Conservation (phyloP, 768 basidiomycete species). For the Leccinum subtestaceum region DNA sequence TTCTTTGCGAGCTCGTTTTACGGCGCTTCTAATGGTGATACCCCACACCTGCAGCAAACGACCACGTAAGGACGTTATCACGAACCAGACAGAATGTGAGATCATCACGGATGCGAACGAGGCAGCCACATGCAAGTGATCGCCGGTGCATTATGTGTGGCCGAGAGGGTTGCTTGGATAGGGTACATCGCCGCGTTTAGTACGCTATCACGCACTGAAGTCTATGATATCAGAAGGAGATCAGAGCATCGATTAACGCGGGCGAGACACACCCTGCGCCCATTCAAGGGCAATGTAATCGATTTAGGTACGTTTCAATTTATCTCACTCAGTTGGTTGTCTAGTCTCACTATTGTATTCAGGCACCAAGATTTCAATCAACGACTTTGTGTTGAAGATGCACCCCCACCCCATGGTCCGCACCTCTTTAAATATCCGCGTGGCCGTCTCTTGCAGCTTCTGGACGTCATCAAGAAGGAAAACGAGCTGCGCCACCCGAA, state of each 20-base stretch:
- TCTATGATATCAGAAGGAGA: background rate
- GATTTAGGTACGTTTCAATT: background rate
- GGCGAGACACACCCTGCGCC: slow-evolving; percentile 7
- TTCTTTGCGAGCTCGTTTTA: slow-evolving; percentile 43
- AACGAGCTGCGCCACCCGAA: background rate
- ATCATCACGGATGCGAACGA: slow-evolving; percentile 34
- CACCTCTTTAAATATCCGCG: background rate
- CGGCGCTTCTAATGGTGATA: slow-evolving; percentile 39
- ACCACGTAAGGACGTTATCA: background rate
- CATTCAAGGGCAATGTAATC: background rate
- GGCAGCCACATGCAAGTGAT: slow-evolving; percentile 42
- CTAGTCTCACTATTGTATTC: background rate
- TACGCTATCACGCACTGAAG: background rate
- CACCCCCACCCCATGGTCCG: background rate
- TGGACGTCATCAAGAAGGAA: background rate
- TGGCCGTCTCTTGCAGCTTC: background rate
- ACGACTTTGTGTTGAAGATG: background rate
- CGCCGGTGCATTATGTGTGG: slow-evolving; percentile 41
- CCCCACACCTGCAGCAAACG: slow-evolving; percentile 43
- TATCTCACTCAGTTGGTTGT: background rate
- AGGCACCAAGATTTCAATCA: background rate
- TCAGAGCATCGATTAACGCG: background rate
- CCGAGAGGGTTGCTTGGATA: slow-evolving; percentile 44
- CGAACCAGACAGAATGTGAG: background rate
- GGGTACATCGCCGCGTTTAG: slow-evolving; percentile 37